These are phyloP conservation scores for Trichosanthes truncata DNA, from an alignment of 306 rosid genomes.

Conservation along the genomic window DNA sequence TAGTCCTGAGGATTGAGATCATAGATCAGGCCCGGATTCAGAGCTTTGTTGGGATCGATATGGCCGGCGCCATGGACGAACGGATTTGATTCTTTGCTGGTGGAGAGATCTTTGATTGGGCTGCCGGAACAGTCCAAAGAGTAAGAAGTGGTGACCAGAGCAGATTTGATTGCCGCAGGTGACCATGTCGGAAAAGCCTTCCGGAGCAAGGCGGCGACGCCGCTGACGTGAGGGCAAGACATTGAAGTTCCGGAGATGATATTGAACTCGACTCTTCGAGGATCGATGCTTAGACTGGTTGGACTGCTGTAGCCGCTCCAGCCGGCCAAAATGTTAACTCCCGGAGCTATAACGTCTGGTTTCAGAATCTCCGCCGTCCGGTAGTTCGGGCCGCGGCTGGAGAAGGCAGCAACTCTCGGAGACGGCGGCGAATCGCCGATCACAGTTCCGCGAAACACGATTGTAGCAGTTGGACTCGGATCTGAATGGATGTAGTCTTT, in stretches of 20 bases:
- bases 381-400: conserved; percentile 78
- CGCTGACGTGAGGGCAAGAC: conserved; percentile 91
- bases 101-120: conserved; percentile 52
- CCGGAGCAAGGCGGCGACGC: conserved; percentile 71
- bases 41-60: conserved; percentile 81
- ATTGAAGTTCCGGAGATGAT: conserved; percentile 93
- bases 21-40: conserved; percentile 71
- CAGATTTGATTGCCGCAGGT: conserved; percentile 76
- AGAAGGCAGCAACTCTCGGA: conserved; percentile 75
- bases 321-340: conserved; percentile 81
- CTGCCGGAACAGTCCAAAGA: conserved; percentile 54
- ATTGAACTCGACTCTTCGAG: conserved; percentile 81
- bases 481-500: conserved; percentile 33
- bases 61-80: conserved; percentile 87
- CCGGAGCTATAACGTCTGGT: conserved; percentile 91
- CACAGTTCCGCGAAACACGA: conserved; percentile 61
- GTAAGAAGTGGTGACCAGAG: conserved; percentile 71
- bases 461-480: conserved; percentile 41
- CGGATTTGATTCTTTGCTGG: conserved; percentile 53
- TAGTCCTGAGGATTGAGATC: conserved; percentile 47
- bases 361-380: conserved; percentile 67
- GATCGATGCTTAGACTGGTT: conserved; percentile 63
- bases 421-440: conserved; percentile 62
- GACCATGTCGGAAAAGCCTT: conserved; percentile 68
- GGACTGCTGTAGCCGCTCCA: conserved; percentile 79